These are phyloP conservation scores for Pseudonectria foliicola DNA, from an alignment of 2,329 filamentous ascomycete genomes.

Conservation along the genomic window DNA sequence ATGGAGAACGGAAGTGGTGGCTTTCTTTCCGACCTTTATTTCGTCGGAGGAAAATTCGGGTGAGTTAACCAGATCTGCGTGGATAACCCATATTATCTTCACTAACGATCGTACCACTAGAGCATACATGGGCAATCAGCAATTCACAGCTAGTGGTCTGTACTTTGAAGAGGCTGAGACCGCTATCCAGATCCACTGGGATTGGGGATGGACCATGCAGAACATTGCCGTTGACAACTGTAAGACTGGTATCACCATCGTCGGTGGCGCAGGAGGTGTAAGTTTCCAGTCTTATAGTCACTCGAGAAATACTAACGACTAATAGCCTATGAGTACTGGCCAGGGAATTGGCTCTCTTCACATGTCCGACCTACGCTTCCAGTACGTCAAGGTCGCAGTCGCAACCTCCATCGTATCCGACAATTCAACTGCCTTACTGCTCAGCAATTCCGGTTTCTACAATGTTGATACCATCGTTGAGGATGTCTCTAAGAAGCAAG, in stretches of 20 bases:
- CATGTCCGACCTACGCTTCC: slow-evolving; percentile 6
- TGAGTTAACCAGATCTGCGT: slow-evolving; percentile 1
- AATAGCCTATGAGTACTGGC: slow-evolving; percentile 2
- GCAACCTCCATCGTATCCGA: slow-evolving; percentile 4
- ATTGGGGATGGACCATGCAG: slow-evolving; percentile 72
- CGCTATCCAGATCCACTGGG: slow-evolving; percentile 62
- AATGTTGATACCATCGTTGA: slow-evolving; percentile 6
- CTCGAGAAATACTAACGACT: neutral
- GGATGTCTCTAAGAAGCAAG: slow-evolving; percentile 1
- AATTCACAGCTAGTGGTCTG: slow-evolving; percentile 63
- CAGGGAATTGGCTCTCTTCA: slow-evolving; percentile 13
- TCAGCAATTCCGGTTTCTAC: slow-evolving; percentile 8
- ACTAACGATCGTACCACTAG: slow-evolving; percentile 28
- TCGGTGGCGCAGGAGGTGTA: slow-evolving; percentile 7
- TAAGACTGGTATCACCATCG: slow-evolving; percentile 47
- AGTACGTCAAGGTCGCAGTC: slow-evolving; percentile 1
- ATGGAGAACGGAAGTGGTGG: slow-evolving; percentile 32
- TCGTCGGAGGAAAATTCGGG: slow-evolving; percentile 51
- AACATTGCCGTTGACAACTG: slow-evolving; percentile 55
- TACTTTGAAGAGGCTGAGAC: slow-evolving; percentile 61
- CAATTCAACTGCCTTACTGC: slow-evolving; percentile 9
- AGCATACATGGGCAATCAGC: slow-evolving; percentile 46
- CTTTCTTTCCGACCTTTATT: slow-evolving; percentile 52
- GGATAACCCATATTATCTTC: too few relatives aligned
- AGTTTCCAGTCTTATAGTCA: neutral